phyloP scores from a whole-genome alignment of 148 eudicot species.

The Polygonum aviculare region DNA sequence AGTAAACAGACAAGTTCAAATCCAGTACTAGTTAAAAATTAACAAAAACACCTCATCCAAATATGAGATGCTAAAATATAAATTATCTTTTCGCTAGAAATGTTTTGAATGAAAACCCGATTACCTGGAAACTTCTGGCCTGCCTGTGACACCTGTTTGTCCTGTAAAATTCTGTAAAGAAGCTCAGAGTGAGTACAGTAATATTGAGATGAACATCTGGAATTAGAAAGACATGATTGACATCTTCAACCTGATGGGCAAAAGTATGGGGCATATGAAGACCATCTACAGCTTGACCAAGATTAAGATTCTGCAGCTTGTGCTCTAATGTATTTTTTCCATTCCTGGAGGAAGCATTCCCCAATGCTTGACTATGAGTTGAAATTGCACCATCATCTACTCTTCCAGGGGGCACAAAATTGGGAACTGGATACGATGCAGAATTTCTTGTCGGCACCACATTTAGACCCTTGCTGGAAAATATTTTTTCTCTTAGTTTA shows the following conservation, averaged over 20 bases:
- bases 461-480: slow-evolving; percentile 11
- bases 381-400: not conserved
- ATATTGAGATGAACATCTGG: not conserved
- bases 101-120: not conserved
- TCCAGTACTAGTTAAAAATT: not conserved
- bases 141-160: not conserved
- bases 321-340: slow-evolving; percentile 9
- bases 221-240: not conserved
- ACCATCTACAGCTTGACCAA: slow-evolving; percentile 14
- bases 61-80: not conserved
- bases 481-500: slow-evolving; percentile 30
- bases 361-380: not conserved
- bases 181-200: not conserved
- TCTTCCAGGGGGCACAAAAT: slow-evolving; percentile 9
- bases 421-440: slow-evolving; percentile 20
- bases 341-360: not conserved
- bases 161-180: slow-evolving; percentile 11
- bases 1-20: not conserved
- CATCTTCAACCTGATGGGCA: slow-evolving; percentile 1
- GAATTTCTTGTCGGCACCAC: slow-evolving; percentile 6
- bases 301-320: slow-evolving; percentile 20
- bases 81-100: not conserved
- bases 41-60: not conserved
- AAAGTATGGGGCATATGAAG: not conserved
- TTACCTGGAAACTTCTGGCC: not conserved